Evolutionary conservation across 192 early-diverging fungal species (phyloP).

Genomic region (Helicostylum pulchrum): DNA sequence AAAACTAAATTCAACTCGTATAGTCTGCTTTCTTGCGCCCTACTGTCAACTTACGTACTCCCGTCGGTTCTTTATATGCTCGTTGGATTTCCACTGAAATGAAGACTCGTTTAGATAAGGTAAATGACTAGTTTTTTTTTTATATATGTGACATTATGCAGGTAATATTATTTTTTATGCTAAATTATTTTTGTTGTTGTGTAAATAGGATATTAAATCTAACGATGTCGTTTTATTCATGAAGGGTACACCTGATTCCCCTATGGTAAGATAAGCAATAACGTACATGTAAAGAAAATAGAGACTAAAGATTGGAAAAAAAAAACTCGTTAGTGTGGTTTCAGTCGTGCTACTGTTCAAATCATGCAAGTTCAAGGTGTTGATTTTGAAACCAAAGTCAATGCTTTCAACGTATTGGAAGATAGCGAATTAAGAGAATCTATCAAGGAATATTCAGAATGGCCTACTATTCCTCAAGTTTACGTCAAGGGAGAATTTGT

Average conservation of each 20-base stretch:
- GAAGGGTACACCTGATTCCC: slow-evolving; percentile 93
- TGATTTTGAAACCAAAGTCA: slow-evolving; percentile 57
- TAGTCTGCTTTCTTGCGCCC: slow-evolving; percentile 26
- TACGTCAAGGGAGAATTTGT: slow-evolving; percentile 97
- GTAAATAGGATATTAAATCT: slow-evolving; percentile 50
- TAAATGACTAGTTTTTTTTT: background rate
- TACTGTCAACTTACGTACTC: slow-evolving; percentile 11
- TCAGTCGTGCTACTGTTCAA: slow-evolving; percentile 90
- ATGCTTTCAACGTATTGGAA: slow-evolving; percentile 80
- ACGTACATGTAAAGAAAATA: background rate
- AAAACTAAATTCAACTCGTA: background rate
- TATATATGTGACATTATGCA: background rate
- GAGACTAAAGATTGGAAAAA: background rate
- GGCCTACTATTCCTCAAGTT: slow-evolving; percentile 98
- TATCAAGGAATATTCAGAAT: slow-evolving; percentile 86
- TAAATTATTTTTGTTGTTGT: background rate
- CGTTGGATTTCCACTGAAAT: slow-evolving; percentile 28
- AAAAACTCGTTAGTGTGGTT: slow-evolving; percentile 68
- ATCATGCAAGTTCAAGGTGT: slow-evolving; percentile 84
- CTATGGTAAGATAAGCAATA: slow-evolving; percentile 54
- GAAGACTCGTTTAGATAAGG: slow-evolving; percentile 24
- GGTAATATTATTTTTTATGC: background rate
- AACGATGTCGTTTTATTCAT: slow-evolving; percentile 89
- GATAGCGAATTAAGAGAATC: slow-evolving; percentile 87
- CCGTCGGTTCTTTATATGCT: slow-evolving; percentile 16